phyloP scores from a whole-genome alignment of 2,329 filamentous ascomycete genomes.

The Domatiomyces globalis region DNA sequence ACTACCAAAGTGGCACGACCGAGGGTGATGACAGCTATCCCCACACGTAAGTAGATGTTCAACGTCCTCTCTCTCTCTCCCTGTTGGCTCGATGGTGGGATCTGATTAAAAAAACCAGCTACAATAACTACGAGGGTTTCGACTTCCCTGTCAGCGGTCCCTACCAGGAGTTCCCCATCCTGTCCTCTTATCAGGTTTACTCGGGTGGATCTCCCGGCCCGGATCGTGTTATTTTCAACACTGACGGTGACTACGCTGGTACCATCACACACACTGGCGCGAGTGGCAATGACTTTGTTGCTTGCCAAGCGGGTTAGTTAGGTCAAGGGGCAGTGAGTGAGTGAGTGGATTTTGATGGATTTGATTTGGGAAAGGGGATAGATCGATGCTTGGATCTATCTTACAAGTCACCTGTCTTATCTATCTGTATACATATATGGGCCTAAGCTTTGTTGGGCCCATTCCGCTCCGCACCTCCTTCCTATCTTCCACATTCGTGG shows the following conservation, averaged over 20 bases:
- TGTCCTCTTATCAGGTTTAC: conserved; percentile 36
- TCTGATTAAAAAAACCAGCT: conserved; percentile 18
- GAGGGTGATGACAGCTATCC: conserved; percentile 38
- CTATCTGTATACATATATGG: not conserved
- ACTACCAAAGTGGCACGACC: conserved; percentile 29
- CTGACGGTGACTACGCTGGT: conserved; percentile 42
- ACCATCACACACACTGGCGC: conserved; percentile 58
- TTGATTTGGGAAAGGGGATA: not conserved
- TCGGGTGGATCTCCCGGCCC: conserved; percentile 49
- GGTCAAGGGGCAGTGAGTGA: no score
- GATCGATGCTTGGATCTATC: not conserved
- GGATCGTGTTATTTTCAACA: conserved; percentile 53
- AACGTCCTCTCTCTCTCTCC: no score
- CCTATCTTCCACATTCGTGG: no score
- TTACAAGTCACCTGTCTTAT: not conserved
- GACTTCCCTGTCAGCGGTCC: conserved; percentile 42
- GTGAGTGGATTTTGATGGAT: not conserved
- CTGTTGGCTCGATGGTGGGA: not conserved
- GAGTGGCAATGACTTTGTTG: conserved; percentile 53
- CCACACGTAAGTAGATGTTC: conserved; percentile 24
- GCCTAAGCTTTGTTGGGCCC: not conserved
- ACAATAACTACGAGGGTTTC: conserved; percentile 51
- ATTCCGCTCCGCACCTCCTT: not conserved
- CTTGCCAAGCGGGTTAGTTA: conserved; percentile 27
- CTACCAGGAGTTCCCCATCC: conserved; percentile 51